Conservation (phyloP, 192 early-diverging fungal species). For the Neocallimastix lanati region DNA sequence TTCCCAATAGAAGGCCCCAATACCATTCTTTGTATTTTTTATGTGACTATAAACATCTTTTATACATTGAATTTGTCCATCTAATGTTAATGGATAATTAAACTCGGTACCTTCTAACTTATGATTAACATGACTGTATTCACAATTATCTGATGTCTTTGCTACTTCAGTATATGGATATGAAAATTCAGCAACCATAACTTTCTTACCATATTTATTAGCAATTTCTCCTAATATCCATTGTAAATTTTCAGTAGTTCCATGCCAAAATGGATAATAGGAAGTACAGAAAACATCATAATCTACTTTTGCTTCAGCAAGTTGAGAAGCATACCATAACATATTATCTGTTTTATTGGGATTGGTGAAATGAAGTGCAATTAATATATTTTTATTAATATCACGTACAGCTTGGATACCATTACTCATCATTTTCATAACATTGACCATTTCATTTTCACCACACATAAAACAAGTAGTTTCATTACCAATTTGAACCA, state of each 20-base stretch:
- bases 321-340: background rate
- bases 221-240: background rate
- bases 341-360: background rate
- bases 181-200: background rate
- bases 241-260: background rate
- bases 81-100: background rate
- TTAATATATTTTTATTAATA: background rate
- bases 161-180: background rate
- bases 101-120: rapidly evolving
- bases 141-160: background rate
- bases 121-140: background rate
- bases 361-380: background rate
- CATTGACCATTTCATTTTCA: background rate
- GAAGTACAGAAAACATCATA: background rate
- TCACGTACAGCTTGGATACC: background rate
- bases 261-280: background rate
- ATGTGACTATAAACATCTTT: background rate
- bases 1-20: background rate
- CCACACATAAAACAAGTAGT: background rate
- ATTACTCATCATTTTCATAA: background rate
- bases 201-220: background rate
- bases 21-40: background rate
- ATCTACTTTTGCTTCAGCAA: background rate
- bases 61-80: background rate
- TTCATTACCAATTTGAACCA: background rate